These are phyloP conservation scores for Candida vaughaniae DNA, from an alignment of 805 yeast species.

Conservation along the genomic window DNA sequence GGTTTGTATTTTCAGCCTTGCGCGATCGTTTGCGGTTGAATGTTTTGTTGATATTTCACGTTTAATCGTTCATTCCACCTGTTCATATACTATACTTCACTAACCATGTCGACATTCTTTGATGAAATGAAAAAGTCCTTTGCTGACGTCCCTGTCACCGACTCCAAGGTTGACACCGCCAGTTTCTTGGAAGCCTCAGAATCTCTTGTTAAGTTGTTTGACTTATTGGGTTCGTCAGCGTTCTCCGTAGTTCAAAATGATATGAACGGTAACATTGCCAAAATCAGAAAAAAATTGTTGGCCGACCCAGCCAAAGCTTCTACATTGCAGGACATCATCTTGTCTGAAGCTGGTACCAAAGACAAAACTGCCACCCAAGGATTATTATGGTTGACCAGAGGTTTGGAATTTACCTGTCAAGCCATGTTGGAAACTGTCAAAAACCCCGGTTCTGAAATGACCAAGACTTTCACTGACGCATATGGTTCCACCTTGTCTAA, in stretches of 20 bases:
- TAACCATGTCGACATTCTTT: conserved; percentile 74
- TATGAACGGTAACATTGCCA: conserved; percentile 81
- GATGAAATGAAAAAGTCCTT: conserved; percentile 75
- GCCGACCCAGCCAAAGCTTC: conserved; percentile 60
- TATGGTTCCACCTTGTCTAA: conserved; percentile 77
- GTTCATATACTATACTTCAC: too few relatives aligned
- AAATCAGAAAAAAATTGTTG: conserved; percentile 65
- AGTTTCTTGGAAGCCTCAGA: conserved; percentile 82
- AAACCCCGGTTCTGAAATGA: conserved; percentile 62
- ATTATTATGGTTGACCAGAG: conserved; percentile 80
- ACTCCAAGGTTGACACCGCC: conserved; percentile 66
- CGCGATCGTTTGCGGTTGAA: too few relatives aligned
- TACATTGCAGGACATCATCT: conserved; percentile 77
- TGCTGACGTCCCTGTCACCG: conserved; percentile 63
- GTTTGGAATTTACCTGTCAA: conserved; percentile 85
- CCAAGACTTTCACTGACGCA: conserved; percentile 80
- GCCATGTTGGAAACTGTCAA: conserved; percentile 81
- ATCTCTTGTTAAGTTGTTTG: conserved; percentile 79
- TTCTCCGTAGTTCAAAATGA: conserved; percentile 83
- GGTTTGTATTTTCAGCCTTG: too few relatives aligned
- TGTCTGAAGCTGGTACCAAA: conserved; percentile 66
- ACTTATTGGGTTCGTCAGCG: conserved; percentile 81
- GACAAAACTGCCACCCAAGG: conserved; percentile 87
- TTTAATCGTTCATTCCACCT: too few relatives aligned
- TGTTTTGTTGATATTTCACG: too few relatives aligned